Evolutionary conservation across 2,329 filamentous ascomycete genomes (phyloP).

Genomic region (Exophiala spinifera): DNA sequence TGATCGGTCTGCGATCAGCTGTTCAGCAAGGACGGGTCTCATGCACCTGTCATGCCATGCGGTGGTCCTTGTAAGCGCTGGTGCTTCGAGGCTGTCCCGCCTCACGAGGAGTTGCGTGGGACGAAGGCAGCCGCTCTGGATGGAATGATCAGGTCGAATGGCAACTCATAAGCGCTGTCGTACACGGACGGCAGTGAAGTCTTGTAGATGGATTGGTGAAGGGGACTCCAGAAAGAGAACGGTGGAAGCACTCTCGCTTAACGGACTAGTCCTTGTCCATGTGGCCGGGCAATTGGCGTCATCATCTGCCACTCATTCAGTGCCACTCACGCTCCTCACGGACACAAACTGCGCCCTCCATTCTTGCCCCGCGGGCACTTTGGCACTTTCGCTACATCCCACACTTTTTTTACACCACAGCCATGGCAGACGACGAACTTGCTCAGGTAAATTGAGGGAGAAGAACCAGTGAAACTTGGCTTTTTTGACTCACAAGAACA

Average conservation of each 20-base stretch:
- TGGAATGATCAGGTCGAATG: no score
- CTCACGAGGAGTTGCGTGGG: background rate
- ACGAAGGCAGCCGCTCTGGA: no score
- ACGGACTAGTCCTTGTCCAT: background rate
- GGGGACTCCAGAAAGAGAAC: background rate
- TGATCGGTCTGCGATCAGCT: background rate
- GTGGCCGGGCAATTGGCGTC: background rate
- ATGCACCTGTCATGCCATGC: conserved; percentile 22
- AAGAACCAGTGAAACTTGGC: background rate
- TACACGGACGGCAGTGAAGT: background rate
- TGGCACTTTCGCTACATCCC: background rate
- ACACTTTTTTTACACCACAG: conserved; percentile 10
- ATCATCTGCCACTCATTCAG: background rate
- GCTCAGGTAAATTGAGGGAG: conserved; percentile 51
- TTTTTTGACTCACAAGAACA: conserved; percentile 39
- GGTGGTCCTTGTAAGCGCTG: conserved; percentile 11
- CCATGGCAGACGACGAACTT: conserved; percentile 64
- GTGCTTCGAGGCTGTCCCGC: background rate
- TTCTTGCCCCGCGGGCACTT: conserved; percentile 12
- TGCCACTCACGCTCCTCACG: background rate
- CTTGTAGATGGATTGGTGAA: background rate
- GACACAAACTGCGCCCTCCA: background rate
- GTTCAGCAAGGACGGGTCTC: conserved; percentile 3
- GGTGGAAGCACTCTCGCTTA: conserved; percentile 1
- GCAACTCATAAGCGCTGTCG: no score